Base-by-base conservation (phyloP, 352 stramenopile genomes). In the Phytophthora sansomeana region DNA sequence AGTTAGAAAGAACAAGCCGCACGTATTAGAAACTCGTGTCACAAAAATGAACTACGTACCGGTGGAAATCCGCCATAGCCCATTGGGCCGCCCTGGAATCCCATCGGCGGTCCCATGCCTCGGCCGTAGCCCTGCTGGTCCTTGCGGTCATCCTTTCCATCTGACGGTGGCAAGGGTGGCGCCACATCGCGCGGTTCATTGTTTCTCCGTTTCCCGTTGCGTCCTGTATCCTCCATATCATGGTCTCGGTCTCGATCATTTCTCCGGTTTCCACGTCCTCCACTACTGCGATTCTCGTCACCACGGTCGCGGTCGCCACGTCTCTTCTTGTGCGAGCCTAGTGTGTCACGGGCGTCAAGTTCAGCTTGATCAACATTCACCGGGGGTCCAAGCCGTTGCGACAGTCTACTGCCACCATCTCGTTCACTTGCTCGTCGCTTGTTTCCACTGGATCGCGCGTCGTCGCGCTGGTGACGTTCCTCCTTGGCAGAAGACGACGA, bases 281-380 rank as follows among this genome's bases (percentile, higher is more conserved):
- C 58, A 26, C 38, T 65, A 17, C 58, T 69, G 19, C 75, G 63
- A 13, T 64, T 80, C n/a, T 78, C 76, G n/a, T 75, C 69, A 39
- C 57, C 26, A 9, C 44, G 52, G 28, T 66, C 64, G 35, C 65
- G 59, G 48, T 75, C 70, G 28, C 68, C 60, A 35, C 84, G 85
- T 77, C 81, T 87, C 61, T 85, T 85, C 69, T 91, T 91, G 65
- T 84, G 77, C 3, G 67, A 67, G 5, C 55, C 57, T 16, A 91
- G 28, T 19, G 79, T 91, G 30, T 90, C 82, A 42, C 83, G 80
- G 0, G 83, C 85, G 50, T 94, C 85, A 10, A 94, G 52, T 52
- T 94, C 79, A 2, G 85, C 85, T 46, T 94, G 85, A 50, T 92
- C 82, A 24, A 90, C 81, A 56, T 92, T 94, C 43, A 94, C 82